Base-by-base conservation (phyloP, 2,329 filamentous ascomycete genomes). In the Penicillium sp. region DNA sequence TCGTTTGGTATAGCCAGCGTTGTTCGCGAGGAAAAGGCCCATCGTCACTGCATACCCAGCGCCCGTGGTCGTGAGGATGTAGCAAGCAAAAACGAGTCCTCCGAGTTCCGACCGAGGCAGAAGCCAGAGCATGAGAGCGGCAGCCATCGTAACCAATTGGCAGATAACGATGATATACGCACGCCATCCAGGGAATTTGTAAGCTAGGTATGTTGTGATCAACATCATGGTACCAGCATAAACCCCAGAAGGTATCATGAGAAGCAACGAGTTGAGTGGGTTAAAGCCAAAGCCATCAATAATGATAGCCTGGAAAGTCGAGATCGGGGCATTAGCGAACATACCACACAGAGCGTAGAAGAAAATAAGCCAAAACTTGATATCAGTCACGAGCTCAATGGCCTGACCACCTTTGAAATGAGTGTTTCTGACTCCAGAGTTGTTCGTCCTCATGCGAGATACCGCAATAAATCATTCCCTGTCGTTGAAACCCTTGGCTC, bases 301-400 rank as follows among this genome's bases (percentile, higher is more conserved):
- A 55, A 81, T 79, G 39, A 81, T 78, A 4, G 78, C 75, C 0
- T 72, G 72, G 55, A 81, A 80, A 0, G 77, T 78, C 0, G 77
- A 77, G 21, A 80, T 76, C 4, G 77, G 76, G 0, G 75, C 78
- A 48, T 79, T 80, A 21, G 77, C 74, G 42, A 80, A 73, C 72
- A 79, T 77, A 58, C 73, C 71, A 2, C 78, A 69, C 48, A 76
- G 68, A 1, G 73, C 70, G 15, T 77, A 74, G 33, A 70, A 64
- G 53, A 80, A 79, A 10, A 49, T 49, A 17, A 49, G 33, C 47
- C 47, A 49, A 7, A 49, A 49, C 15, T 49, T 49, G 47, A 49
- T 27, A 27, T 49, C 47, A 1, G 21, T 38, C 6, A 49, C 6
- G 2, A 49, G 47, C 33, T 49, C 1, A 73, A 62, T 62, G 19